Base-by-base conservation (phyloP, 2,329 filamentous ascomycete genomes). In the Paracoccidioides lutzii region DNA sequence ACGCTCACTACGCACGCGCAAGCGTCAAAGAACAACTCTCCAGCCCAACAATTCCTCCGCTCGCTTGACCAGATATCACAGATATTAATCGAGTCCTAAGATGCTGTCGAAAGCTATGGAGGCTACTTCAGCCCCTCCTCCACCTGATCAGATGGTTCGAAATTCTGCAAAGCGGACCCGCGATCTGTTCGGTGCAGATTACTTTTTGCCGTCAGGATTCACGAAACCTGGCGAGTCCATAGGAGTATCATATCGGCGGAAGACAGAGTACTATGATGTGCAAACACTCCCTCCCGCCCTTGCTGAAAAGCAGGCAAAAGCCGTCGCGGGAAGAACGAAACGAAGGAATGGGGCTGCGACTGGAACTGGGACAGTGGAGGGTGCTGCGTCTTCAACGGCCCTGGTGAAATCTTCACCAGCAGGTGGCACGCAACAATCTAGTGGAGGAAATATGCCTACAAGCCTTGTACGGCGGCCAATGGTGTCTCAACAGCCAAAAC, bases 231-330 rank as follows among this genome's bases (percentile, higher is more conserved):
- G 69, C 55, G 71, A 69, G 32, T 71, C 71, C 37, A 73, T 75
- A 58, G 69, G 71, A 37, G 63, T 72, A 30, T 75, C 72, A 43
- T 76, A 75, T 63, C 67, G 73, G 60, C 64, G 72, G 57, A 74
- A 73, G 66, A 67, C 66, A 55, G 90, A 96, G 74, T 96, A 95
- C 71, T 80, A 83, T 63, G 76, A 84, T 65, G 84, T 93, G 28
- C 81, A 83, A 67, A 84, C 86, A 59, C 78, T 96, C 3, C 90
- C 90, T 5, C 81, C 85, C 28, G 81, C 81, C 1, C 78, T 96
- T 22, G 87, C 87, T 40, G 84, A 87, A 28, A 93, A 90, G 68
- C 85, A 90, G 69, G 84, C 86, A 12, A 81, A 76, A 63, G 78
- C 80, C 41, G 73, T 81, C n/a, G 79, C 78, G 7, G 78, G 80